Evolutionary conservation across 1,284 basidiomycete species (phyloP).

Genomic region (Psilocybe mexicana): DNA sequence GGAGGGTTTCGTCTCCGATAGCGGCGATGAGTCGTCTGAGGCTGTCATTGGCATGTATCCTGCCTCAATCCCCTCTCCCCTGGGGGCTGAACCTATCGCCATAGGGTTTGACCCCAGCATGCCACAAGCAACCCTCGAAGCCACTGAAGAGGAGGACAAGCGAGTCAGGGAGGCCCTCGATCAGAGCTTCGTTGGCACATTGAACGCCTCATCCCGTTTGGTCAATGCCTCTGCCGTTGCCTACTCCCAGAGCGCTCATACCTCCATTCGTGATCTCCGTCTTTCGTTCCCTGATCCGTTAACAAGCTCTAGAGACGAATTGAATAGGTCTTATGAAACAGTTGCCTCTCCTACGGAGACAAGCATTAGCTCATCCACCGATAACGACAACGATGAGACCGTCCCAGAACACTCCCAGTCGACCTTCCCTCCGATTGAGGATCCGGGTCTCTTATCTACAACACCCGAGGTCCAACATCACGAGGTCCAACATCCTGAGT

Average conservation of each 20-base stretch:
- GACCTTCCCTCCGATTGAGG: slow-evolving; percentile 28
- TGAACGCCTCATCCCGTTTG: slow-evolving; percentile 67
- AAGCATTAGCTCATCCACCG: slow-evolving; percentile 19
- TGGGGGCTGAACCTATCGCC: slow-evolving; percentile 29
- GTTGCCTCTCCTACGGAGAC: slow-evolving; percentile 37
- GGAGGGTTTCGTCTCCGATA: slow-evolving; percentile 71
- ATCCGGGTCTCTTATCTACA: slow-evolving; percentile 36
- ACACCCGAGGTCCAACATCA: slow-evolving; percentile 41
- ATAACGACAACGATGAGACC: slow-evolving; percentile 23
- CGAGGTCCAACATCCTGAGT: slow-evolving; percentile 22
- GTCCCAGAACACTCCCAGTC: slow-evolving; percentile 18
- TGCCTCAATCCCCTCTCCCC: slow-evolving; percentile 32
- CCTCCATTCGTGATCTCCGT: slow-evolving; percentile 65
- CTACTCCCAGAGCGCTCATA: slow-evolving; percentile 53
- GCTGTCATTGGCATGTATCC: slow-evolving; percentile 34
- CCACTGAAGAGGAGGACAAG: slow-evolving; percentile 53
- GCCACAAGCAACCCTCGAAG: slow-evolving; percentile 25
- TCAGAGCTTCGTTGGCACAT: slow-evolving; percentile 76
- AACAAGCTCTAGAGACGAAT: slow-evolving; percentile 60
- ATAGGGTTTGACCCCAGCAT: slow-evolving; percentile 29
- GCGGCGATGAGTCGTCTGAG: slow-evolving; percentile 41
- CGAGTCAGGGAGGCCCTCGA: slow-evolving; percentile 70
- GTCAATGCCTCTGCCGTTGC: slow-evolving; percentile 39
- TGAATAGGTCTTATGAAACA: slow-evolving; percentile 54
- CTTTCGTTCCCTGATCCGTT: slow-evolving; percentile 78